Evolutionary conservation across 2,329 filamentous ascomycete genomes (phyloP).

Genomic region (Botrytis pseudocinerea): DNA sequence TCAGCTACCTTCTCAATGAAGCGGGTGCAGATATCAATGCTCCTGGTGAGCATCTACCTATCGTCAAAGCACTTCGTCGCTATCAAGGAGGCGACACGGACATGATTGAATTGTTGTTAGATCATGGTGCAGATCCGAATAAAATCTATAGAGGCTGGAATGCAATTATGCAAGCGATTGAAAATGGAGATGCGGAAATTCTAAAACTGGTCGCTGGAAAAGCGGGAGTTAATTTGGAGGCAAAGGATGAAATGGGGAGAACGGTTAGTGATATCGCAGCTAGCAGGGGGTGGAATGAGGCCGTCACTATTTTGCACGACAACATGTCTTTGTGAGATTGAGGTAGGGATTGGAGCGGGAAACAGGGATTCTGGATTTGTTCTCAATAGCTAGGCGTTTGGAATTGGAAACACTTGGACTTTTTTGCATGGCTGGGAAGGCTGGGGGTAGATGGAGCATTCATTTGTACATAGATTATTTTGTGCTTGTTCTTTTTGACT

Average conservation of each 20-base stretch:
- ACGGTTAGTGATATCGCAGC: slow-evolving; percentile 59
- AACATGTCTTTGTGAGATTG: slow-evolving; percentile 21
- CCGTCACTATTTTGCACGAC: slow-evolving; percentile 38
- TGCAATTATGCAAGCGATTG: slow-evolving; percentile 63
- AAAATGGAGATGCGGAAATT: slow-evolving; percentile 60
- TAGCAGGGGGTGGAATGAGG: slow-evolving; percentile 60
- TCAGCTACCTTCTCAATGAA: slow-evolving; percentile 60
- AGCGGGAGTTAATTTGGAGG: slow-evolving; percentile 52
- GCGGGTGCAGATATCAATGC: slow-evolving; percentile 64
- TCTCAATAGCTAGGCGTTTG: neutral
- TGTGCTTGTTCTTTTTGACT: neutral
- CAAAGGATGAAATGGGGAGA: slow-evolving; percentile 54
- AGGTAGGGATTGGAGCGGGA: neutral
- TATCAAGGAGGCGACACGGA: slow-evolving; percentile 57
- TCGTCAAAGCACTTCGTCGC: slow-evolving; percentile 67
- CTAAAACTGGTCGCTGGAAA: slow-evolving; percentile 54
- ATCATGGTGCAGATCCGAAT: slow-evolving; percentile 66
- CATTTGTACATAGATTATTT: neutral
- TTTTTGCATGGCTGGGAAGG: neutral
- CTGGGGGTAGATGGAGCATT: neutral
- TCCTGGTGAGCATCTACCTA: slow-evolving; percentile 68
- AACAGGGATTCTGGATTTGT: neutral
- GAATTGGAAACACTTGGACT: neutral
- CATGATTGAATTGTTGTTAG: slow-evolving; percentile 63
- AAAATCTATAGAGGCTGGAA: slow-evolving; percentile 67